Percentiles rank a stretch among this genome's conserved stretches.
These are phyloP conservation scores for Juncus effusus DNA, from an alignment of 176 grass and related monocot genomes.

Conservation along the genomic window DNA sequence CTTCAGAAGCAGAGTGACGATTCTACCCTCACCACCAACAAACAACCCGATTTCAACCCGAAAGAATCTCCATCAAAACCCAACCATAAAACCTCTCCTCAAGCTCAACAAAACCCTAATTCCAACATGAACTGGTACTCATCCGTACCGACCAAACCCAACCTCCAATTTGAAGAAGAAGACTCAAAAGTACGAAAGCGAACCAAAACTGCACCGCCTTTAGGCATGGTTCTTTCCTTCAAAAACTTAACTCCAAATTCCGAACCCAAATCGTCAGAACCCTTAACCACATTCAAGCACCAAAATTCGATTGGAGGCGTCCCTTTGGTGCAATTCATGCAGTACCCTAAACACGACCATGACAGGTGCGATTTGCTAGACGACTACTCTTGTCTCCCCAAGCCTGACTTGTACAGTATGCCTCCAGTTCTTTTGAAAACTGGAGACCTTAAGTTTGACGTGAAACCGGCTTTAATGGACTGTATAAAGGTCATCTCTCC, in stretches of 20 bases:
- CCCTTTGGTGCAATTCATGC: constrained; percentile 70
- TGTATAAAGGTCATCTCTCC: constrained; percentile 51
- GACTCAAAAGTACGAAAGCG: constrained; percentile 28
- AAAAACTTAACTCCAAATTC: constrained; percentile 39
- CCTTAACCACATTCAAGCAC: constrained; percentile 44
- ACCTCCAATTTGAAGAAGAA: constrained; percentile 42
- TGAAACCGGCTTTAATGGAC: constrained; percentile 55
- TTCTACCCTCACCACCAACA: constrained; percentile 36
- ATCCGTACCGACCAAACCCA: constrained; percentile 36
- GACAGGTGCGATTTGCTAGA: constrained; percentile 59
- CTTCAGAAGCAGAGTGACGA: constrained; percentile 94
- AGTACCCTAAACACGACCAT: constrained; percentile 76
- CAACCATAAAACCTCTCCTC: constrained; percentile 43
- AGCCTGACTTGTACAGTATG: constrained; percentile 44
- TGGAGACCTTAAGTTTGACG: constrained; percentile 38
- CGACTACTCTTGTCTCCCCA: constrained; percentile 78
- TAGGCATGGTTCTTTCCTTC: constrained; percentile 66
- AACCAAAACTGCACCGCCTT: constrained; percentile 34
- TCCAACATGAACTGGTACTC: constrained; percentile 27
- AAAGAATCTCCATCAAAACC: constrained; percentile 45
- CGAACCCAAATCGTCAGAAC: constrained; percentile 50
- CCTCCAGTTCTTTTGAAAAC: constrained; percentile 43
- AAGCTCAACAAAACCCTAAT: constrained; percentile 39
- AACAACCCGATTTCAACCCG: constrained; percentile 43
- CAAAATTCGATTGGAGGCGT: constrained; percentile 40